Evolutionary conservation across 768 basidiomycete species (phyloP).

Genomic region (Gymnopilus junonius): DNA sequence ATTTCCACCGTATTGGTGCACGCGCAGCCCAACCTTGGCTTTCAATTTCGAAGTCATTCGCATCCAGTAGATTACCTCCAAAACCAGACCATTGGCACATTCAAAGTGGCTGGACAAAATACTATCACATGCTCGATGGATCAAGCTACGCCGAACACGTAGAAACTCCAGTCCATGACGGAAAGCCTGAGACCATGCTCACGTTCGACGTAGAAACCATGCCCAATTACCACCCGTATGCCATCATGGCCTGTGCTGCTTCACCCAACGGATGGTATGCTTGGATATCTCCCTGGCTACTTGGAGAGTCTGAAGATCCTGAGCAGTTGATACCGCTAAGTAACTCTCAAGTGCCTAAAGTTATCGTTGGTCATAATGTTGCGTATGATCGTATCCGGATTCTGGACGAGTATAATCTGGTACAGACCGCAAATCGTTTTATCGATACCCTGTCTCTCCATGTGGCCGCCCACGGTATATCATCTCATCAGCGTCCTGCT

Average conservation of each 20-base stretch:
- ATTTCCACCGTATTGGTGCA: constrained; percentile 83
- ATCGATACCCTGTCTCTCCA: constrained; percentile 96
- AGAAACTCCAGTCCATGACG: constrained; percentile 64
- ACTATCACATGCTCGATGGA: constrained; percentile 72
- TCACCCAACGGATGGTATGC: constrained; percentile 89
- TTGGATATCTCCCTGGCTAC: constrained; percentile 95
- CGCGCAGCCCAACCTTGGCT: constrained; percentile 80
- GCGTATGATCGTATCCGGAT: constrained; percentile 90
- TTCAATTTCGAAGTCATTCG: constrained; percentile 63
- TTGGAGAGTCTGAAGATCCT: constrained; percentile 56
- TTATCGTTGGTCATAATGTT: constrained; percentile 94
- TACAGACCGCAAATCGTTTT: constrained; percentile 74
- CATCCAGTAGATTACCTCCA: constrained; percentile 57
- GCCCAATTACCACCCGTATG: constrained; percentile 78
- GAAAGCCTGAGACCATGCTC: constrained; percentile 71
- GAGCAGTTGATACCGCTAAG: constrained; percentile 82
- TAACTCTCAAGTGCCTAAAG: constrained; percentile 48
- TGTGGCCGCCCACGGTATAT: constrained; percentile 92
- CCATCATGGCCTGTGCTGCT: constrained; percentile 89
- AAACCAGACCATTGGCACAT: constrained; percentile 53
- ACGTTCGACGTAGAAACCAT: constrained; percentile 95
- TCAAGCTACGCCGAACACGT: constrained; percentile 78
- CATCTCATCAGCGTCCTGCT: constrained; percentile 90
- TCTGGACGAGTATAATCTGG: constrained; percentile 78
- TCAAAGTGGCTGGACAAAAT: constrained; percentile 90